These are phyloP conservation scores for Camelina laxa DNA, from an alignment of 345 rosid species.

Conservation along the genomic window DNA sequence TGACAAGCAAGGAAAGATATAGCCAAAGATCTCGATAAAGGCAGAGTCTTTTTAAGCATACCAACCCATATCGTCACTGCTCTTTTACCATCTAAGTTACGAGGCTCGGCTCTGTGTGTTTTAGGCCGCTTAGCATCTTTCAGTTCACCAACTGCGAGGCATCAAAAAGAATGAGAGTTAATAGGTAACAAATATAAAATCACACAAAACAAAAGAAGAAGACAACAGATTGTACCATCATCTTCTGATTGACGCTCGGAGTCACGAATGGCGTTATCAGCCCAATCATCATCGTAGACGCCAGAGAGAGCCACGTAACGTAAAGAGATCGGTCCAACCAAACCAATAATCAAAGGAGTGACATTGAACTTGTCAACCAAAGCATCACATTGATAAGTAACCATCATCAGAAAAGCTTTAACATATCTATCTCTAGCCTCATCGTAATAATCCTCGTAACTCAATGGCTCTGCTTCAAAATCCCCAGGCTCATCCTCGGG, in stretches of 20 bases:
- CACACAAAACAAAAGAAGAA: not conserved
- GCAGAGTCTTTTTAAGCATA: slow-evolving; percentile 55
- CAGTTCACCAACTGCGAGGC: slow-evolving; percentile 40
- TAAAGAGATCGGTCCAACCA: slow-evolving; percentile 62
- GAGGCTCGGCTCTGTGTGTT: slow-evolving; percentile 49
- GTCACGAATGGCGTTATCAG: slow-evolving; percentile 54
- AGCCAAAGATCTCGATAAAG: slow-evolving; percentile 64
- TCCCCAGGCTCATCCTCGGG: slow-evolving; percentile 48
- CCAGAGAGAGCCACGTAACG: slow-evolving; percentile 57
- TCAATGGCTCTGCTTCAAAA: slow-evolving; percentile 49
- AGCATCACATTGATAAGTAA: slow-evolving; percentile 75
- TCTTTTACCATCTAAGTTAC: slow-evolving; percentile 59
- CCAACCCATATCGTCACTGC: slow-evolving; percentile 71
- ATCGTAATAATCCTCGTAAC: slow-evolving; percentile 59
- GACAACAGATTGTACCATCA: slow-evolving; percentile 31
- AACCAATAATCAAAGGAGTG: slow-evolving; percentile 67
- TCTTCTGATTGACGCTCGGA: slow-evolving; percentile 61
- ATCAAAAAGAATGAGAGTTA: not conserved
- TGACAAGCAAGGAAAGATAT: slow-evolving; percentile 79
- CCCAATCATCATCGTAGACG: slow-evolving; percentile 63
- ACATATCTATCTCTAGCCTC: slow-evolving; percentile 77
- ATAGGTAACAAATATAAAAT: not conserved
- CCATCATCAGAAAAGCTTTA: slow-evolving; percentile 67
- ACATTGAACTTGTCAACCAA: slow-evolving; percentile 62
- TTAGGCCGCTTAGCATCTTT: slow-evolving; percentile 40